Evolutionary conservation across 2,329 filamentous ascomycete species (phyloP).

Genomic region (Aspergillus unguis): DNA sequence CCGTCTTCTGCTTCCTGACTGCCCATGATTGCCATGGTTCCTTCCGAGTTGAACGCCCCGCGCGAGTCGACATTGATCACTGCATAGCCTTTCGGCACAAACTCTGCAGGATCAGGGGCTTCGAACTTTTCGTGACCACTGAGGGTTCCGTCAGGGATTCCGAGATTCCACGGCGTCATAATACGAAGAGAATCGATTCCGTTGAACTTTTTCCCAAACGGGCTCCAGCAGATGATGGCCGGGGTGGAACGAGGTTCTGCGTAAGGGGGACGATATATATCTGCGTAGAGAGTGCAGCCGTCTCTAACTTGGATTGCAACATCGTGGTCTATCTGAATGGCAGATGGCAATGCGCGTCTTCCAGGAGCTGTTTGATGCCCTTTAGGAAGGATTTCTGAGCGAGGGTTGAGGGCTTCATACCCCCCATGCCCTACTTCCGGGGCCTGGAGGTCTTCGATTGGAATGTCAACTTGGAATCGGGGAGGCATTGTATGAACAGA

Average conservation of each 20-base stretch:
- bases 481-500: neutral
- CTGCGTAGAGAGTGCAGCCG: constrained; percentile 22
- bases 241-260: constrained; percentile 19
- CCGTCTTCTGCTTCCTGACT: constrained; percentile 25
- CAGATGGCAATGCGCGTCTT: neutral
- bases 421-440: constrained; percentile 4
- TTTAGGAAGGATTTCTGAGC: neutral
- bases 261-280: constrained; percentile 24
- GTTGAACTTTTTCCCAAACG: constrained; percentile 27
- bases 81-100: constrained; percentile 28
- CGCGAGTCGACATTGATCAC: constrained; percentile 31
- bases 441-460: neutral
- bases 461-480: neutral
- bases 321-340: constrained; percentile 21
- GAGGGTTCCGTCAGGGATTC: constrained; percentile 15
- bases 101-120: constrained; percentile 30
- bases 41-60: constrained; percentile 27
- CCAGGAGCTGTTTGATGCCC: neutral
- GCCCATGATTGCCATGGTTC: constrained; percentile 24
- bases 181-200: constrained; percentile 13
- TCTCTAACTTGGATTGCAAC: constrained; percentile 25
- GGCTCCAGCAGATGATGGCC: constrained; percentile 26
- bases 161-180: constrained; percentile 16
- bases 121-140: constrained; percentile 24
- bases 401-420: neutral